Conservation (phyloP, 192 early-diverging fungal genomes). For the Coemansia sp. region DNA sequence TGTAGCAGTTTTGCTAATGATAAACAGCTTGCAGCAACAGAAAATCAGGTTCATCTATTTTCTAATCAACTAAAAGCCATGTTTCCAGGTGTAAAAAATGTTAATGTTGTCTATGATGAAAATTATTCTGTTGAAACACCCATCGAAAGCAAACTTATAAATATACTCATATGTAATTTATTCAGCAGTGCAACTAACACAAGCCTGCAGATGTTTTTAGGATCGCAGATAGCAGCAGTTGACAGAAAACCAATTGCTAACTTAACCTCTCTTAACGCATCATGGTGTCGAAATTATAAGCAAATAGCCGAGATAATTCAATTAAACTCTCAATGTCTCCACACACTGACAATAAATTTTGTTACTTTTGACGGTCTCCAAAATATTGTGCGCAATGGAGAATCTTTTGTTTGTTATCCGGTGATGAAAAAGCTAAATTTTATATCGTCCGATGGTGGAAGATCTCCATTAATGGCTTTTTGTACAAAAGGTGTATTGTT, state of each 20-base stretch:
- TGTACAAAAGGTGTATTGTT: neutral
- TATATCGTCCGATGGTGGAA: neutral
- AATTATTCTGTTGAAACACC: neutral
- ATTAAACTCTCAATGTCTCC: neutral
- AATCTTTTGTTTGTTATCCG: neutral
- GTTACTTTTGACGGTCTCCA: neutral
- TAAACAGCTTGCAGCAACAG: no score
- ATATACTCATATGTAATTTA: neutral
- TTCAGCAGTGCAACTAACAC: neutral
- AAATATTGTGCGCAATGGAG: neutral
- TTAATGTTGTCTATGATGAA: neutral
- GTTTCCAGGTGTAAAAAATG: neutral
- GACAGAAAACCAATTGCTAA: neutral
- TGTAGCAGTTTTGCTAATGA: neutral
- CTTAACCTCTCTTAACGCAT: neutral
- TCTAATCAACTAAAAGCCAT: neutral
- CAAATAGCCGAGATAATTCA: neutral
- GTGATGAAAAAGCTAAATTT: neutral
- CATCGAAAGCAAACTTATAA: neutral
- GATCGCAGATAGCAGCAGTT: neutral
- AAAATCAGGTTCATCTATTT: neutral
- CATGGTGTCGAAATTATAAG: neutral
- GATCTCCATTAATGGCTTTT: neutral
- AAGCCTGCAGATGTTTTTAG: neutral
- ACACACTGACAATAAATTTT: neutral